Base-by-base conservation (phyloP, 2,329 filamentous ascomycete genomes). In the Blumeriella jaapii region DNA sequence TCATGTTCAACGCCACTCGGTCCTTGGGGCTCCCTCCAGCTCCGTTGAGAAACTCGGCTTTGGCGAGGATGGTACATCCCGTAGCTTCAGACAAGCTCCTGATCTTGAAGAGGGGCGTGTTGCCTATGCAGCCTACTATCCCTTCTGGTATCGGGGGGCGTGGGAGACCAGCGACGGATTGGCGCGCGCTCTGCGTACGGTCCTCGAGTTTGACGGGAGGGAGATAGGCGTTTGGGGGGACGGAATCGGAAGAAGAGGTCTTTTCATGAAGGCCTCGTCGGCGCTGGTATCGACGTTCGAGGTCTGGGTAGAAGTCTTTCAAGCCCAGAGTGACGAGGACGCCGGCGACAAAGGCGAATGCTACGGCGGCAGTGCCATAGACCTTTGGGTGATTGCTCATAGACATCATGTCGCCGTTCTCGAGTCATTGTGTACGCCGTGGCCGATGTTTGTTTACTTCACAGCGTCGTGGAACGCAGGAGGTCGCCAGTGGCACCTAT, bases 11-110 rank as follows among this genome's bases (percentile, higher is more conserved):
- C 1, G 91, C 91, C 10, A 98, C 91, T 34, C 91, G 75, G 60
- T 98, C 91, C 60, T 98, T 98, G 25, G 91, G 87, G 49, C 82
- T 91, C 51, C 84, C 83, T 11, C 91, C 91, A 3, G 87, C 89
- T 31, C 87, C 91, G 61, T 98, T 96, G 36, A 98, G 71, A 55
- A 93, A 93, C 69, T 98, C 91, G 31, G 86, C 86, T 61, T 98
- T 98, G 47, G 80, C 91, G 22, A 96, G 67, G 52, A 98, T 93
- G 25, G 77, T 77, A 53, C 91, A 86, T 13, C 86, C 86, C 3
- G 91, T 95, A 12, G 78, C 84, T 29, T 82, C 76, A 3, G 83
- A 93, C 15, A 98, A 70, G 23, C 82, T 87, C 48, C 77, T 81
- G 55, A 98, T 86, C 45, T 75, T 74, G 50, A 98, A 73, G 16